These are phyloP conservation scores for Fusarium agapanthi DNA, from an alignment of 2,329 filamentous ascomycete genomes.

Conservation along the genomic window DNA sequence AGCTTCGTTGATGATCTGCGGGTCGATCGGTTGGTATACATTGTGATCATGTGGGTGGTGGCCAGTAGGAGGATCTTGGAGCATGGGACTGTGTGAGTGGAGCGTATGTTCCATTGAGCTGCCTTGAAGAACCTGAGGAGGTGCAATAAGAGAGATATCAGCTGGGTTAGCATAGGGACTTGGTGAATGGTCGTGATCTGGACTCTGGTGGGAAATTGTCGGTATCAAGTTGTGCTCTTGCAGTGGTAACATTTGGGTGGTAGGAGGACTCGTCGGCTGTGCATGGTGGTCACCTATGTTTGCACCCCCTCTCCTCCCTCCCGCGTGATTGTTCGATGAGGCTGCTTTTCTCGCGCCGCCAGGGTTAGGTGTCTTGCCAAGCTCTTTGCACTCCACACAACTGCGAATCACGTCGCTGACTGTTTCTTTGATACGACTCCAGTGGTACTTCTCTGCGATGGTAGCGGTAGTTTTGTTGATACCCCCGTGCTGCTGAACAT, in stretches of 20 bases:
- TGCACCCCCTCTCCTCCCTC: slow-evolving; percentile 7
- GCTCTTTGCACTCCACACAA: slow-evolving; percentile 88
- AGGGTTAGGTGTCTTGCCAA: slow-evolving; percentile 63
- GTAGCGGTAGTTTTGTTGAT: slow-evolving; percentile 98
- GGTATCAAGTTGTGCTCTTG: slow-evolving; percentile 44
- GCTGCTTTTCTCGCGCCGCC: slow-evolving; percentile 39
- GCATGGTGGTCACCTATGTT: slow-evolving; percentile 21
- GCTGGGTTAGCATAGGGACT: slow-evolving; percentile 58
- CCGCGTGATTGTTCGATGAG: slow-evolving; percentile 1
- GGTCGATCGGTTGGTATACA: slow-evolving; percentile 65
- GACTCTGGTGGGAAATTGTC: slow-evolving; percentile 38
- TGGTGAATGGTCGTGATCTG: slow-evolving; percentile 40
- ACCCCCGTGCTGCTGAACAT: slow-evolving; percentile 81
- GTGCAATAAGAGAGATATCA: slow-evolving; percentile 56
- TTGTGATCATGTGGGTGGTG: slow-evolving; percentile 36
- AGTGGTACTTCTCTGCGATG: slow-evolving; percentile 94
- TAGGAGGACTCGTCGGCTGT: slow-evolving; percentile 23
- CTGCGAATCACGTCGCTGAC: slow-evolving; percentile 94
- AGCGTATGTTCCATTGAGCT: slow-evolving; percentile 39
- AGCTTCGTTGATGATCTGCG: slow-evolving; percentile 61
- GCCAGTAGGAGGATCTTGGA: slow-evolving; percentile 44
- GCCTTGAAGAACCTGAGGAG: slow-evolving; percentile 49
- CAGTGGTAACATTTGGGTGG: slow-evolving; percentile 41
- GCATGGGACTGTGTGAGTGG: slow-evolving; percentile 43
- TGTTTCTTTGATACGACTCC: slow-evolving; percentile 98